These are phyloP conservation scores for Escovopsis weberi DNA, from an alignment of 2,329 filamentous ascomycete species.

Conservation along the genomic window DNA sequence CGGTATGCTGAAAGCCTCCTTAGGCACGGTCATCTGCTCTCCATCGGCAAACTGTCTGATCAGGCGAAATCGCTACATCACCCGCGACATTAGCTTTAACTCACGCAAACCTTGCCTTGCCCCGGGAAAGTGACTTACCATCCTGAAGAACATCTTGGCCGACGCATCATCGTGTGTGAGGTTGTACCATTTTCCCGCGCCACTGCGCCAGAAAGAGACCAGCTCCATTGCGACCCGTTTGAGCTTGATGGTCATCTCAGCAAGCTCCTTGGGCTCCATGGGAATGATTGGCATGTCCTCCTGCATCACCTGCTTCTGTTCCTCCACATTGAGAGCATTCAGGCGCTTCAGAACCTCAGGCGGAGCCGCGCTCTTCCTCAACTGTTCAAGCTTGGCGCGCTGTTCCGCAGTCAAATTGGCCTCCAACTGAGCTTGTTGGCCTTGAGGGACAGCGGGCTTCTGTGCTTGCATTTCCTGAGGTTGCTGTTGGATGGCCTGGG, in stretches of 20 bases:
- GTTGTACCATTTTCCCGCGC: constrained; percentile 32
- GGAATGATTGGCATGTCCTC: constrained; percentile 30
- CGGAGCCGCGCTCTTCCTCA: constrained; percentile 12
- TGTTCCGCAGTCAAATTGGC: constrained; percentile 30
- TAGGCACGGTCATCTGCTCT: constrained; percentile 29
- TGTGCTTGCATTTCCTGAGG: constrained; percentile 5
- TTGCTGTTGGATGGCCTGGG: constrained; percentile 11
- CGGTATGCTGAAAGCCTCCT: constrained; percentile 37
- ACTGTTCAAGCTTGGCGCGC: constrained; percentile 28
- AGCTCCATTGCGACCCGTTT: constrained; percentile 26
- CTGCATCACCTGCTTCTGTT: constrained; percentile 22
- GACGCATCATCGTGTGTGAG: constrained; percentile 34
- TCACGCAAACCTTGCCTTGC: not conserved
- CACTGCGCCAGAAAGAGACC: constrained; percentile 25
- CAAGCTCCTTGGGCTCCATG: constrained; percentile 30
- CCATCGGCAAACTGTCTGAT: constrained; percentile 38
- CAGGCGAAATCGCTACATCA: constrained; percentile 34
- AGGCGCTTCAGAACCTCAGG: constrained; percentile 17
- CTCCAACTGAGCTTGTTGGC: constrained; percentile 17
- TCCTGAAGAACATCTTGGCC: constrained; percentile 37
- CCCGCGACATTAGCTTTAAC: constrained; percentile 17
- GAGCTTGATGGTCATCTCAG: constrained; percentile 30
- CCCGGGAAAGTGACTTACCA: constrained; percentile 25
- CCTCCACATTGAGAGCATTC: constrained; percentile 24
- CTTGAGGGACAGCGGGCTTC: constrained; percentile 10